These are phyloP conservation scores for Dioszegia hungarica DNA, from an alignment of 768 basidiomycete species.

Conservation along the genomic window DNA sequence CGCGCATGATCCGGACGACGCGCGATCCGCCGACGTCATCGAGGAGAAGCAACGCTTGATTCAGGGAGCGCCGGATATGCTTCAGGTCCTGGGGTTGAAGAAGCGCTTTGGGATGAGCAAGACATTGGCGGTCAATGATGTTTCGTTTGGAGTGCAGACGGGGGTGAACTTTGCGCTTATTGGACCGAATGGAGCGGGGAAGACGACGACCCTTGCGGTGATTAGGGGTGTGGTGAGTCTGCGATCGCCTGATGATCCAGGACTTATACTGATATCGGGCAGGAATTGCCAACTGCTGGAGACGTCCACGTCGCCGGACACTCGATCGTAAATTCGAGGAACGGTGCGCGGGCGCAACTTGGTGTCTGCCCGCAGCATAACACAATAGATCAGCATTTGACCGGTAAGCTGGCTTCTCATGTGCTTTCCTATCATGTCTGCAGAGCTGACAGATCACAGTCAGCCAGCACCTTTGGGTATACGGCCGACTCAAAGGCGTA, in stretches of 20 bases:
- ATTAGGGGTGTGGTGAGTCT: slow-evolving; percentile 52
- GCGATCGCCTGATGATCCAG: not conserved
- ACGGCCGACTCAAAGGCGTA: slow-evolving; percentile 70
- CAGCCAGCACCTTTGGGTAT: slow-evolving; percentile 66
- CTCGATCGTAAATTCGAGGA: slow-evolving; percentile 64
- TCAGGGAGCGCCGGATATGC: slow-evolving; percentile 51
- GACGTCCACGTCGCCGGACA: slow-evolving; percentile 65
- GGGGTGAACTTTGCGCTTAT: slow-evolving; percentile 68
- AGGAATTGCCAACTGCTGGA: slow-evolving; percentile 63
- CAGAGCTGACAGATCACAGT: slow-evolving; percentile 38
- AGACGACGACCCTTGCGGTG: slow-evolving; percentile 73
- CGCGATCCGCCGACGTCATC: slow-evolving; percentile 53
- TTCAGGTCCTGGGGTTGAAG: slow-evolving; percentile 62
- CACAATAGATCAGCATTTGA: slow-evolving; percentile 71
- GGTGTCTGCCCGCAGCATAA: slow-evolving; percentile 83
- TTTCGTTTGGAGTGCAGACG: slow-evolving; percentile 62
- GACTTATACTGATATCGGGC: slow-evolving; percentile 22
- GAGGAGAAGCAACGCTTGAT: slow-evolving; percentile 56
- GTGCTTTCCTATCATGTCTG: no score
- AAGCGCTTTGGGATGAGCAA: slow-evolving; percentile 59
- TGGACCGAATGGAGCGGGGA: slow-evolving; percentile 78
- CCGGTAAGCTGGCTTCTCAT: slow-evolving; percentile 49
- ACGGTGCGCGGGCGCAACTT: slow-evolving; percentile 59
- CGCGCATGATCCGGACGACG: not conserved
- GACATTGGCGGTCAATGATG: slow-evolving; percentile 61